Evolutionary conservation across 768 basidiomycete genomes (phyloP).

Genomic region (Kwoniella europaea): DNA sequence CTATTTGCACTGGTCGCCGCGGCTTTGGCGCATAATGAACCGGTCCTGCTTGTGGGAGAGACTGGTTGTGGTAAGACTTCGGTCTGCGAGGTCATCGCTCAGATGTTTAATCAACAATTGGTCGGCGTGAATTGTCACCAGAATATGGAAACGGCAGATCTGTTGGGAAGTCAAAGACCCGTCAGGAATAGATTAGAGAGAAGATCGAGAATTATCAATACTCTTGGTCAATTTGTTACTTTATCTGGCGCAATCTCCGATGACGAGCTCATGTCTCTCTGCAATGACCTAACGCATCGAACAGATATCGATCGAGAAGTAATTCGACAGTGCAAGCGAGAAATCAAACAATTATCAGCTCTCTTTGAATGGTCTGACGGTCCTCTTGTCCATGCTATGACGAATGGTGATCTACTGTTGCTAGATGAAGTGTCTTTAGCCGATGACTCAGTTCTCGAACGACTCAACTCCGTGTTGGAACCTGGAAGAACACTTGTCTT

Average conservation of each 20-base stretch:
- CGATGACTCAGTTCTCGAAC: conserved; percentile 96
- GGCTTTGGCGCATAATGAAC: conserved; percentile 89
- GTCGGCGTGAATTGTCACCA: conserved; percentile 91
- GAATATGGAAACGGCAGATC: conserved; percentile 95
- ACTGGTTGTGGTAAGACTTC: conserved; percentile 98
- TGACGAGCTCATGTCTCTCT: conserved; percentile 46
- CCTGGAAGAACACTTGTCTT: conserved; percentile 83
- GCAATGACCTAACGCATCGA: conserved; percentile 57
- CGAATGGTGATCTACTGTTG: conserved; percentile 77
- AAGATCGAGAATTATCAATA: conserved; percentile 30
- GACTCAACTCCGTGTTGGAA: conserved; percentile 96
- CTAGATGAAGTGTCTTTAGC: conserved; percentile 97
- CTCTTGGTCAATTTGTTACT: conserved; percentile 12
- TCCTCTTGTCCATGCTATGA: conserved; percentile 93
- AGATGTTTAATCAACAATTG: conserved; percentile 67
- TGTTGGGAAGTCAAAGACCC: conserved; percentile 91
- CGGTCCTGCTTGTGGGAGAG: conserved; percentile 92
- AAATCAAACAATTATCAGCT: conserved; percentile 63
- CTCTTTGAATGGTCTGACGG: conserved; percentile 98
- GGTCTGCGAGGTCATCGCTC: conserved; percentile 86
- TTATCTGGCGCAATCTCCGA: conserved; percentile 28
- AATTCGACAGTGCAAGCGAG: conserved; percentile 43
- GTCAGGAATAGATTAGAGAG: conserved; percentile 71
- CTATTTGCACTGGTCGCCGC: conserved; percentile 80
- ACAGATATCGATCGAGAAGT: conserved; percentile 62